A percentile compares a stretch with the other conserved stretches of the same genome.
Conservation (phyloP, 1,284 basidiomycete genomes). For the Rhodotorula sp. region DNA sequence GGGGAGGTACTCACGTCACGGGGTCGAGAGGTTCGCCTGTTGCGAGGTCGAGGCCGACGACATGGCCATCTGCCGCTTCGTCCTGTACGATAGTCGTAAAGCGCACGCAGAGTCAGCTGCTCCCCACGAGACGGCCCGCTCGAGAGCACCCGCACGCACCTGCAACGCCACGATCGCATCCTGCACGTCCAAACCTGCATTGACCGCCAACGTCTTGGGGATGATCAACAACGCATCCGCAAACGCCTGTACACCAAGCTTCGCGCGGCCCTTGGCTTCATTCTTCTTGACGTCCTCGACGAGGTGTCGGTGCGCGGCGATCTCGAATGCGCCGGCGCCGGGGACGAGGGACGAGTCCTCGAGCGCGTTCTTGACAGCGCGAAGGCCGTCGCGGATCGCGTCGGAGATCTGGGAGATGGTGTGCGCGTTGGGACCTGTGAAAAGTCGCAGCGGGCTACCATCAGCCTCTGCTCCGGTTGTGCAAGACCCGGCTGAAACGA, state of each 20-base stretch:
- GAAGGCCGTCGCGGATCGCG: constrained; percentile 90
- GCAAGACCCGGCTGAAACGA: too few relatives aligned
- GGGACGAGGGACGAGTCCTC: constrained; percentile 88
- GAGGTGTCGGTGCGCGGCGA: constrained; percentile 85
- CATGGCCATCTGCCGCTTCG: constrained; percentile 84
- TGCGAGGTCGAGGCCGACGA: constrained; percentile 86
- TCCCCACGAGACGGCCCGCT: neutral
- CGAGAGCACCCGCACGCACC: constrained; percentile 51
- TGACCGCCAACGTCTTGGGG: constrained; percentile 93
- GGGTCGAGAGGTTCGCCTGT: constrained; percentile 97
- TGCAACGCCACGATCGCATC: constrained; percentile 89
- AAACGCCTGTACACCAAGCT: constrained; percentile 96
- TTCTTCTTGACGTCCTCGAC: constrained; percentile 66
- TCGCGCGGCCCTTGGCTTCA: constrained; percentile 89
- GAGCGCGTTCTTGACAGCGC: constrained; percentile 94
- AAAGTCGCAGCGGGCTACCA: neutral
- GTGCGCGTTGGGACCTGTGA: constrained; percentile 81
- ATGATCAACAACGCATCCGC: constrained; percentile 93
- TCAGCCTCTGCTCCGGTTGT: neutral
- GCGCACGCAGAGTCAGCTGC: constrained; percentile 10
- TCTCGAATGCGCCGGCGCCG: constrained; percentile 95
- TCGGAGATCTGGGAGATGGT: constrained; percentile 97
- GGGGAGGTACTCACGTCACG: constrained; percentile 55
- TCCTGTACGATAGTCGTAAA: constrained; percentile 58
- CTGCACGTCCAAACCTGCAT: constrained; percentile 97